phyloP scores from a whole-genome alignment of 768 basidiomycete genomes.

The Pleurotus ostreatus region DNA sequence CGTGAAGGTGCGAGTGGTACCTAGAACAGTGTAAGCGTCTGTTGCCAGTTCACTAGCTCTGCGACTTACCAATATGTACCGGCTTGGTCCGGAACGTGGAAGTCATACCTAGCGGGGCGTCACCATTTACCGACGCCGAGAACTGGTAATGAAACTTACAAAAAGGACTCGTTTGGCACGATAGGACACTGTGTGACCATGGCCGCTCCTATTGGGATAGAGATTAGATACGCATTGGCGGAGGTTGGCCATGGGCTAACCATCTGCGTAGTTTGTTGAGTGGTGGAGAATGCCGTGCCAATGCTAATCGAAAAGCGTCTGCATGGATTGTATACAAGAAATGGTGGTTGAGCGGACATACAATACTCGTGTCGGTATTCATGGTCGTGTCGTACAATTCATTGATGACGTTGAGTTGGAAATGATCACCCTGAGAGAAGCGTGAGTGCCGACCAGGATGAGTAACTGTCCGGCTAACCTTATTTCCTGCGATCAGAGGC shows the following conservation, averaged over 20 bases:
- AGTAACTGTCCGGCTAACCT: not conserved
- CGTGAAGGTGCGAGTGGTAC: not conserved
- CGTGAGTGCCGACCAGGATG: not conserved
- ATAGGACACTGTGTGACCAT: slow-evolving; percentile 47
- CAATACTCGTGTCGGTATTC: slow-evolving; percentile 2
- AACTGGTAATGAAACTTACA: slow-evolving; percentile 20
- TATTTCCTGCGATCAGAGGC: slow-evolving; percentile 5
- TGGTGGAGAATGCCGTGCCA: slow-evolving; percentile 52
- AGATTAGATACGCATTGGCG: not conserved
- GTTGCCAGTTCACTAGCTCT: slow-evolving; percentile 17
- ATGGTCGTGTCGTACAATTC: not conserved
- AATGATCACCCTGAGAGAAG: not conserved
- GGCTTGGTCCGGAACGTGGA: slow-evolving; percentile 22
- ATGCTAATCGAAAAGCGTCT: slow-evolving; percentile 25
- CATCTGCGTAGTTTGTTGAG: slow-evolving; percentile 41
- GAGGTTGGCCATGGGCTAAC: slow-evolving; percentile 11
- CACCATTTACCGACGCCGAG: not conserved
- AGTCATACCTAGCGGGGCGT: slow-evolving; percentile 14
- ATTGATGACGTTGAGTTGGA: slow-evolving; percentile 5
- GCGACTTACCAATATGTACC: slow-evolving; percentile 38
- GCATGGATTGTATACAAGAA: not conserved
- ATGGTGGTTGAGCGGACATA: not conserved
- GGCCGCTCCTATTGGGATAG: not conserved
- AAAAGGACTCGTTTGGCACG: slow-evolving; percentile 34
- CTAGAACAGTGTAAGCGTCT: not conserved